These are phyloP conservation scores for Pilobolus umbonatus DNA, from an alignment of 192 early-diverging fungal species.

Conservation along the genomic window DNA sequence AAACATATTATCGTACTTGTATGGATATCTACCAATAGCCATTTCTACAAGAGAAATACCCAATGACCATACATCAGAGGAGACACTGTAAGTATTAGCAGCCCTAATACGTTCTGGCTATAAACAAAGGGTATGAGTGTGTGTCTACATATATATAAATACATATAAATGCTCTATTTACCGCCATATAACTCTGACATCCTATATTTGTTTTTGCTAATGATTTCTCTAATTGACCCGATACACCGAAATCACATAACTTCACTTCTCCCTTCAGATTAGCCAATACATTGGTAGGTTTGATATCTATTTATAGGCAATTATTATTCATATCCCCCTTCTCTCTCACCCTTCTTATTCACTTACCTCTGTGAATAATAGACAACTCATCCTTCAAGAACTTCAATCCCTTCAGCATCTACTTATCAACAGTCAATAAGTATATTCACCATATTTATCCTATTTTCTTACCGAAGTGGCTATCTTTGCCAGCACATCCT, in stretches of 20 bases:
- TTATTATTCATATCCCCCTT: background rate
- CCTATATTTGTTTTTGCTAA: slow-evolving; percentile 92
- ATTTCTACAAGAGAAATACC: slow-evolving; percentile 86
- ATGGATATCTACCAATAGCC: slow-evolving; percentile 77
- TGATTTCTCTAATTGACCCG: slow-evolving; percentile 82
- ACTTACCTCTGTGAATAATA: slow-evolving; percentile 80
- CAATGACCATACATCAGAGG: slow-evolving; percentile 93
- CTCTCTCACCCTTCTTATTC: background rate
- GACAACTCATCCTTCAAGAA: slow-evolving; percentile 84
- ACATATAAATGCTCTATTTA: slow-evolving; percentile 32
- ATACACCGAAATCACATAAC: slow-evolving; percentile 96
- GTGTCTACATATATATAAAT: background rate
- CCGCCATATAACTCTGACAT: slow-evolving; percentile 93
- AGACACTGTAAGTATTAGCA: slow-evolving; percentile 70
- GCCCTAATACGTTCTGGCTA: slow-evolving; percentile 86
- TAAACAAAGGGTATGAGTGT: slow-evolving; percentile 11
- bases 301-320: slow-evolving; percentile 63
- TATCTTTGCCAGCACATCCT: slow-evolving; percentile 73
- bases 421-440: background rate
- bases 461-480: slow-evolving; percentile 58
- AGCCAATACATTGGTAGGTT: slow-evolving; percentile 91
- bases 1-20: slow-evolving; percentile 74
- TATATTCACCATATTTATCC: background rate
- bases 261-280: slow-evolving; percentile 87
- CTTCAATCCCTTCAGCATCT: slow-evolving; percentile 78